Base-by-base conservation (phyloP, 495 filamentous ascomycete genomes). In the Aspergillus kassunensis region DNA sequence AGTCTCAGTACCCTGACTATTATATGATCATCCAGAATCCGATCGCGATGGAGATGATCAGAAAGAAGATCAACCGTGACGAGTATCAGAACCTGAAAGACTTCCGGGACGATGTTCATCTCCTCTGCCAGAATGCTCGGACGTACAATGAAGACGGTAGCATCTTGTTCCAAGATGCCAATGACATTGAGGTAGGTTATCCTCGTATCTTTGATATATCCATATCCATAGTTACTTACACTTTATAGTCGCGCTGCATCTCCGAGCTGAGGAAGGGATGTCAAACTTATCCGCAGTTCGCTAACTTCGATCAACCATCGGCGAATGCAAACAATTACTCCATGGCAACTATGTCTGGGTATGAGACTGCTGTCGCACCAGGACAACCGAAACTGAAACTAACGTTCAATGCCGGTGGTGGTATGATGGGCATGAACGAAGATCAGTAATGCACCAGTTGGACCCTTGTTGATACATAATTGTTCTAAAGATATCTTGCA, bases 111-210 rank as follows among this genome's bases (percentile, higher is more conserved):
- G 93, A 98, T 62, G 82, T 98, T 51, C 80, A 83, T 39, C 72
- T 88, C 49, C 80, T 98, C 60, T 92, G 91, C 65, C 81, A 80
- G 59, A 98, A 98, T 72, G 95, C 92, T 53, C 77, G 89, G 61
- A 91, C 86, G 6, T 98, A 93, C 71, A 98, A 98, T 68, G 93
- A 98, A 68, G 93, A 97, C 62, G 86, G 83, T 34, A 96, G 91
- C 70, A 67, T 90, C 51, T 78, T 98, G 40, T 97, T 89, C 73
- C 81, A 87, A 60, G 95, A 98, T 77, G 93, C 91, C 37, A 90
- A 91, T 64, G 72, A 84, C 36, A 97, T 98, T 67, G 90, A 96
- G 80, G 92, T 96, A 75, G 67, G 82, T 75, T 45, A 6, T 8
- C 19, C 18, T 11, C 43, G 15, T 44, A n/a, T n/a, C n/a, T n/a